A percentile compares a stretch with the other conserved stretches of the same genome.
These are phyloP conservation scores for Fusarium udum DNA, from an alignment of 2,329 filamentous ascomycete genomes.

Conservation along the genomic window DNA sequence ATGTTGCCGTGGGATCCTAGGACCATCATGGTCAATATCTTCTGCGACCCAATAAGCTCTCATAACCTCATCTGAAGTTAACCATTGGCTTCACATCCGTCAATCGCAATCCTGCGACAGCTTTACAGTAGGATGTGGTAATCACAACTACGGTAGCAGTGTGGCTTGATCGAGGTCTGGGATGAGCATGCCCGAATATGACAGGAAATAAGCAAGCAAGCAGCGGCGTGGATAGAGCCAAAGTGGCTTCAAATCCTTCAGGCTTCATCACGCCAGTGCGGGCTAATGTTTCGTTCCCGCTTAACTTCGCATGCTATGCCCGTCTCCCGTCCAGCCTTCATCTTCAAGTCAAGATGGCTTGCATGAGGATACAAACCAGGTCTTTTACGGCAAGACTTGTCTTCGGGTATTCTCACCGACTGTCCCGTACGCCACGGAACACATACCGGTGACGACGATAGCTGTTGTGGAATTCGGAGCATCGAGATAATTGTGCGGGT, in stretches of 20 bases:
- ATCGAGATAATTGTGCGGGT: slow-evolving; percentile 21
- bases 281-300: slow-evolving; percentile 44
- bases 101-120: slow-evolving; percentile 42
- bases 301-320: slow-evolving; percentile 39
- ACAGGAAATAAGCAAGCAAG: slow-evolving; percentile 28
- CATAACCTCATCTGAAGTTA: slow-evolving; percentile 20
- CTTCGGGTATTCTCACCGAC: slow-evolving; percentile 42
- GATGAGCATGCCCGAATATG: slow-evolving; percentile 2
- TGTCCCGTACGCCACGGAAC: slow-evolving; percentile 34
- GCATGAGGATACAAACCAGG: slow-evolving; percentile 36
- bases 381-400: slow-evolving; percentile 16
- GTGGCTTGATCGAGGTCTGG: slow-evolving; percentile 11
- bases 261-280: slow-evolving; percentile 26
- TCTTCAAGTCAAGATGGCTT: slow-evolving; percentile 34
- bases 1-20: slow-evolving; percentile 5
- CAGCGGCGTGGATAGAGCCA: slow-evolving; percentile 15
- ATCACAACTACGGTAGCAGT: slow-evolving; percentile 20
- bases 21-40: slow-evolving; percentile 36
- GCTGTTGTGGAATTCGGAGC: slow-evolving; percentile 16
- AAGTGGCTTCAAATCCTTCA: slow-evolving; percentile 22
- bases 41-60: slow-evolving; percentile 40
- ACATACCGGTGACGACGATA: slow-evolving; percentile 22
- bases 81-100: slow-evolving; percentile 43
- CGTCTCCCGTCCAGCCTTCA: slow-evolving; percentile 38
- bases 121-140: neutral